Evolutionary conservation across 176 grass and related monocot genomes (phyloP), one percentile per base, ranked within the genome.

Genomic region (Thinopyrum elongatum): DNA sequence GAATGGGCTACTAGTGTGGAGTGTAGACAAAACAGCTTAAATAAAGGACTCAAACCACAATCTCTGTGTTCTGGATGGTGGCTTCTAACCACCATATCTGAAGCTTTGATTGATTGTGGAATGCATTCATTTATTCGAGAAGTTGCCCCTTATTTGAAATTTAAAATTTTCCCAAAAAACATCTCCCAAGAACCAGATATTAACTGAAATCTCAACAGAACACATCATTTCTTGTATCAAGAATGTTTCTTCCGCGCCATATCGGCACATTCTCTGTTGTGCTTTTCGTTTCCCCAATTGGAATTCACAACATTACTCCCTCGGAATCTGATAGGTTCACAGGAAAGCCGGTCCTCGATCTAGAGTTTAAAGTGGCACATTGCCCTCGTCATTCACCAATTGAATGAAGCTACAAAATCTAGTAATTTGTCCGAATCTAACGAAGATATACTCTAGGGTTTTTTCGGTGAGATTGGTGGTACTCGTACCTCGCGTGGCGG

Each of bases 401-500:
- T 3, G 12, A 73, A 46, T 46, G 47, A 51, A 51, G 15, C 16
- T 53, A 8, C 21, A 15, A 21, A 65, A 10, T 7, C 17, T 35
- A 83, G 8, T 23, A 76, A 82, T 17, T 41, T 19, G 16, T 1
- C 16, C 1, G 76, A 67, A 64, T 25, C 0, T 16, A 27, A 78
- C 35, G 41, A 72, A 26, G 6, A 23, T 15, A 33, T 53, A 19
- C 5, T 5, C 41, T 49, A 65, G 55, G 72, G 35, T 61, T 62
- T 42, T 55, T 41, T 11, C 10, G 38, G 47, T 34, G 67, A 74
- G 46, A 15, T 46, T 78, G n/a, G 70, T 29, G 2, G 21, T 2
- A 17, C 17, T 58, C 53, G 12, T 92, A 99, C 94, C 97, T 99
- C 97, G 75, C 97, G 92, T 53, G 97, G 92, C 77, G 97, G 94